These are phyloP conservation scores for Russula foetens DNA, from an alignment of 768 basidiomycete genomes.

Conservation along the genomic window DNA sequence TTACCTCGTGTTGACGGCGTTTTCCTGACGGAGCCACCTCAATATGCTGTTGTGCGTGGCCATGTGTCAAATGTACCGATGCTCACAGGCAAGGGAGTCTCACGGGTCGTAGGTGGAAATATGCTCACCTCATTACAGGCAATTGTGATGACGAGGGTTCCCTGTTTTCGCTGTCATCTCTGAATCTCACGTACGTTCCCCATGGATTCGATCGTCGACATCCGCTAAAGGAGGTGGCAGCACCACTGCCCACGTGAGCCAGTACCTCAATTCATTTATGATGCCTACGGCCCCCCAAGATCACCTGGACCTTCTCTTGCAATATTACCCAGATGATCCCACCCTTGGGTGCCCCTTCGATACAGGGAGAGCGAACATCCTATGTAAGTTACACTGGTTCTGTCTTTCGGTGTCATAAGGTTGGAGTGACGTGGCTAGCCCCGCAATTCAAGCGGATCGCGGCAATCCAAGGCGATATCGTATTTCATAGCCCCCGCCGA, in stretches of 20 bases:
- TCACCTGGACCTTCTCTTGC: slow-evolving; percentile 1
- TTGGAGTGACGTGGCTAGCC: neutral
- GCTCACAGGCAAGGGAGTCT: slow-evolving; percentile 7
- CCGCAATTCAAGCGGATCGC: slow-evolving; percentile 21
- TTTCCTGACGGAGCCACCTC: slow-evolving; percentile 21
- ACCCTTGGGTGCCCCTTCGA: slow-evolving; percentile 22
- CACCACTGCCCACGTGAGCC: neutral
- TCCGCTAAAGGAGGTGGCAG: neutral
- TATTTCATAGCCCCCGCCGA: slow-evolving; percentile 12
- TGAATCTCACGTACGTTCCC: slow-evolving; percentile 10
- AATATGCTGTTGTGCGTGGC: slow-evolving; percentile 17
- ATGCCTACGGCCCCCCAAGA: neutral
- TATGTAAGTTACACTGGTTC: neutral
- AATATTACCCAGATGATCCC: slow-evolving; percentile 21
- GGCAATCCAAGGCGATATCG: slow-evolving; percentile 16
- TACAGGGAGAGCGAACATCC: slow-evolving; percentile 10
- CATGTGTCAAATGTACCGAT: slow-evolving; percentile 20
- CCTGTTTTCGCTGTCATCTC: slow-evolving; percentile 11
- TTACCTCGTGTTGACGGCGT: slow-evolving; percentile 21
- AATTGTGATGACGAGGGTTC: slow-evolving; percentile 19
- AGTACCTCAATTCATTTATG: slow-evolving; percentile 7
- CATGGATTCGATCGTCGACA: neutral
- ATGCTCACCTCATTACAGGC: neutral
- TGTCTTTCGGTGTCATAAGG: neutral
- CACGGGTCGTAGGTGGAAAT: too few species aligned